Conservation (phyloP, 371 early-diverging fungal genomes). For the Entomophthora muscae region DNA sequence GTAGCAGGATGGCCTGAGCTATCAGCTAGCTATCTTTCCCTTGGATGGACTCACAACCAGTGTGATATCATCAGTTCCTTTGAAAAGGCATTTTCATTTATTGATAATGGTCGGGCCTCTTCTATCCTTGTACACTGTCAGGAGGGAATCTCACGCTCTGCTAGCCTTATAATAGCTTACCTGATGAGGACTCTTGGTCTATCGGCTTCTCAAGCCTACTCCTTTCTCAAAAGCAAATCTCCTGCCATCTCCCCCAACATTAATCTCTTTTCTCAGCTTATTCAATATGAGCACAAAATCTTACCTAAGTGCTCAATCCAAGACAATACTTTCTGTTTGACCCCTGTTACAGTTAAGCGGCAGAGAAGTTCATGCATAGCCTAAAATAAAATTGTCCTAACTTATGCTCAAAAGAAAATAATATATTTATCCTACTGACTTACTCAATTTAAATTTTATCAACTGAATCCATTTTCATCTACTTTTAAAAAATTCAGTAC, state of each 20-base stretch:
- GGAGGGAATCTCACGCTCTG: constrained; percentile 77
- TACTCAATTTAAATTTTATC: no score
- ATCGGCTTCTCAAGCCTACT: constrained; percentile 50
- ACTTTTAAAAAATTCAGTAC: no score
- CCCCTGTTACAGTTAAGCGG: no score
- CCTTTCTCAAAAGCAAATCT: constrained; percentile 46
- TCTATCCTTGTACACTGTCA: constrained; percentile 76
- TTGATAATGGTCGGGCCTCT: constrained; percentile 34
- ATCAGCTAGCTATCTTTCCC: constrained; percentile 31
- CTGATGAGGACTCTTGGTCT: constrained; percentile 49
- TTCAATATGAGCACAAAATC: constrained; percentile 64
- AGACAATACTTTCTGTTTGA: no score
- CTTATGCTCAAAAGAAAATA: no score
- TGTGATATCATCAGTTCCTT: constrained; percentile 42
- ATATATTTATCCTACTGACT: no score
- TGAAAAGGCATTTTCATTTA: constrained; percentile 41
- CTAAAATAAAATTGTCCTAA: no score
- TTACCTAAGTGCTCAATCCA: no score
- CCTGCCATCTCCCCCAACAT: constrained; percentile 67
- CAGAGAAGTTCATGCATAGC: no score
- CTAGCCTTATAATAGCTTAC: constrained; percentile 71
- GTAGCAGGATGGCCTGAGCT: constrained; percentile 17
- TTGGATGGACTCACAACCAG: constrained; percentile 65
- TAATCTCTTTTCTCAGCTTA: constrained; percentile 52
- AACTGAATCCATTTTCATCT: no score